Evolutionary conservation across 305 asterid genomes (phyloP).

Genomic region (Fraxinus velutina): DNA sequence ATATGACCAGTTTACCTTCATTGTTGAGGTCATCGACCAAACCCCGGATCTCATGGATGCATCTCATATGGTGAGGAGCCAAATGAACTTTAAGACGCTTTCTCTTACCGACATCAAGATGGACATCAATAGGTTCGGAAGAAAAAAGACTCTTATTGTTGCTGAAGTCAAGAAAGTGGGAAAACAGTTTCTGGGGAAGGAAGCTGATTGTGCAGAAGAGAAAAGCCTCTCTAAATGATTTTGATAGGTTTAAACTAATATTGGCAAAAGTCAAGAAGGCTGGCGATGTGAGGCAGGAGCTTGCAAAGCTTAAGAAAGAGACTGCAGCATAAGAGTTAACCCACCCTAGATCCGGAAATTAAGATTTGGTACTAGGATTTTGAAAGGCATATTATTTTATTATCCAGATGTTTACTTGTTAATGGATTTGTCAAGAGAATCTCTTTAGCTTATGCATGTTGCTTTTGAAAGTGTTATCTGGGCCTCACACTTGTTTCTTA

Average conservation of each 20-base stretch:
- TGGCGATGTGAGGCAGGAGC: constrained; percentile 69
- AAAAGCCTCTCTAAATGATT: neutral
- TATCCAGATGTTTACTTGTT: constrained; percentile 7
- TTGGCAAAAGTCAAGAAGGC: constrained; percentile 29
- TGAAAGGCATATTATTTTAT: constrained; percentile 2
- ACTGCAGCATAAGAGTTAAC: constrained; percentile 34
- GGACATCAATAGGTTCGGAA: too few species aligned
- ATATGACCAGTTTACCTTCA: too few species aligned
- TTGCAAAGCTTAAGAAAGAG: constrained; percentile 64
- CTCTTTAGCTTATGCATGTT: neutral
- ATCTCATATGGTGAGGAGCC: too few species aligned
- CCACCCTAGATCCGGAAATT: neutral
- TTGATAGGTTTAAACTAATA: neutral
- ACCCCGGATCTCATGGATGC: too few species aligned
- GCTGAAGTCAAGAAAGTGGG: too few species aligned
- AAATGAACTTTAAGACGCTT: too few species aligned
- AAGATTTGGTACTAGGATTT: constrained; percentile 18
- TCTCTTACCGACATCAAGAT: too few species aligned
- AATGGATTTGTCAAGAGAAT: constrained; percentile 1
- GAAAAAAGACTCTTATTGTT: too few species aligned
- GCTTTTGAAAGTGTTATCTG: neutral
- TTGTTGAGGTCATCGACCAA: too few species aligned
- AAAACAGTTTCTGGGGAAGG: too few species aligned
- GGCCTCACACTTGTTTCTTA: neutral
- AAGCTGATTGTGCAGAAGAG: too few species aligned